Evolutionary conservation across 164 flowering plant genomes (phyloP), one percentile per base, ranked within the genome.

Genomic region (Cinnamomum micranthum): DNA sequence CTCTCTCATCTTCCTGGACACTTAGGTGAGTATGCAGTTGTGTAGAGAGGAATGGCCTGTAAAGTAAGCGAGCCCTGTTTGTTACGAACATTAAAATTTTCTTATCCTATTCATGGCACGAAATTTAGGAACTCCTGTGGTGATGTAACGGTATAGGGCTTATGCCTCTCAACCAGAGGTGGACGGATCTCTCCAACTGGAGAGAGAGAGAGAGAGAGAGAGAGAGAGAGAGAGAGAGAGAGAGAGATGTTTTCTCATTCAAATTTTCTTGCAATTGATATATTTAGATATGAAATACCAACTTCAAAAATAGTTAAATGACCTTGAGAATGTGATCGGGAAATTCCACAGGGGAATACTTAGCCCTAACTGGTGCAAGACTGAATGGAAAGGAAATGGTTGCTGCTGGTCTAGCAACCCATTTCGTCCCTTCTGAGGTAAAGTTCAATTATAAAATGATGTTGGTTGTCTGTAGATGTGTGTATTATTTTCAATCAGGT

Each of bases 401-500:
- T 81, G 87, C 90, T 55, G 85, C 85, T 24, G 95, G 97, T 75
- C 72, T 91, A 27, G 99, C 98, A 22, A 92, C 99, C n/a, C 99
- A 95, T 82, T 93, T 91, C 83, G 97, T 93, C 74, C 94, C 97
- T 59, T 88, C 87, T 63, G 98, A 91, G 86, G 99, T 95, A 58
- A 76, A 65, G 73, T 83, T 66, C 22, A 19, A 55, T 19, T 55
- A 19, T 17, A 55, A 55, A 55, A 35, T 35, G 47, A 35, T 35
- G 47, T 35, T 35, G 47, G 47, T 7, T 35, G 47, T 35, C 10
- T 35, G 47, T 35, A 35, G 47, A 35, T 7, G 47, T 35, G 47
- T 17, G 60, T 14, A 55, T 55, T 55, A 14, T 55, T 19, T 17
- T 55, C n/a, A 35, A 6, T 35, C 47, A 35, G 47, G 47, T 55